Evolutionary conservation across 2,329 filamentous ascomycete genomes (phyloP).

Genomic region (Grosmannia serpens): DNA sequence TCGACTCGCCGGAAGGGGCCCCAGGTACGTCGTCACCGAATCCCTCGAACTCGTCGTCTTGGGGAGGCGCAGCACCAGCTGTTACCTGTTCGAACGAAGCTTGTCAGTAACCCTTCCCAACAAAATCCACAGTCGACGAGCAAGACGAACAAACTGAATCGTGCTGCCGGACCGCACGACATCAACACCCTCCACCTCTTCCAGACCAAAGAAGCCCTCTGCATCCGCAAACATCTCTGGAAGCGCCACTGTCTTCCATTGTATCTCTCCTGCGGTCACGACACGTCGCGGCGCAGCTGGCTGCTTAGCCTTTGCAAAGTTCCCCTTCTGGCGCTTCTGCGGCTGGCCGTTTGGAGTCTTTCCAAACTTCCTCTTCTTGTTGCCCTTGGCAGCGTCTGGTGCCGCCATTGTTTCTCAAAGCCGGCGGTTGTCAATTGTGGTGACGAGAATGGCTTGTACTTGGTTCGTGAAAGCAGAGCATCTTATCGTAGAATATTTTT

Average conservation of each 20-base stretch:
- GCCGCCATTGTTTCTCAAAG: background rate
- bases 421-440: background rate
- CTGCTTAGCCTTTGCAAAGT: background rate
- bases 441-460: background rate
- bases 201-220: conserved; percentile 86
- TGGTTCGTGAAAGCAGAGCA: background rate
- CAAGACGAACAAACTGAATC: conserved; percentile 40
- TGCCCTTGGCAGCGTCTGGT: background rate
- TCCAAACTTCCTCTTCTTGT: conserved; percentile 2
- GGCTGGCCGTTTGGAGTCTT: background rate
- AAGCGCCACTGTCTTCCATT: conserved; percentile 50
- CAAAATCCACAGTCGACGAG: background rate
- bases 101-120: background rate
- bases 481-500: background rate
- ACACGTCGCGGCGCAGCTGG: conserved; percentile 24
- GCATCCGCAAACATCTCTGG: conserved; percentile 76
- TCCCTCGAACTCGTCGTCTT: conserved; percentile 21
- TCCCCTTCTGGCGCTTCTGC: conserved; percentile 5
- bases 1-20: background rate
- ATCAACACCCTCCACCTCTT: conserved; percentile 86
- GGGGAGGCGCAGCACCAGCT: conserved; percentile 11
- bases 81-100: conserved; percentile 15
- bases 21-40: conserved; percentile 17
- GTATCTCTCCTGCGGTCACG: conserved; percentile 35
- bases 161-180: conserved; percentile 56